Evolutionary conservation across 1,284 basidiomycete species (phyloP), one percentile per base, ranked within the genome.

Genomic region (Cystobasidium pallidum): DNA sequence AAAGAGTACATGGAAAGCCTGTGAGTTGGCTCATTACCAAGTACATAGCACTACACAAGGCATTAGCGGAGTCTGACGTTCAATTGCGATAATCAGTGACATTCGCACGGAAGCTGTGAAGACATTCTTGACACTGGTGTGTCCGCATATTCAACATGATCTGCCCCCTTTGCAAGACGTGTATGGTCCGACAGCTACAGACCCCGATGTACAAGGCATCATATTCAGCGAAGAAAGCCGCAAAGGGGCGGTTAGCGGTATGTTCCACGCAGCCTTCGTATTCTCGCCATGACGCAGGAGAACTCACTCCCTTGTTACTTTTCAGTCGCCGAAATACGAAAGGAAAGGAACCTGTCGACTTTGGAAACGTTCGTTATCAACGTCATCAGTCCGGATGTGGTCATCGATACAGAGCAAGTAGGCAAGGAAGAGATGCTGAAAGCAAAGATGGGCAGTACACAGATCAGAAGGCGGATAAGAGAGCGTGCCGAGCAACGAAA

Each of bases 121-220:
- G 10, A 78, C 81, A 0, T 95, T 95, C 79, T 83, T 94, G 45
- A 79, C 80, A 30, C 83, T 88, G 63, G 88, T 93, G 11, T 70
- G 43, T 39, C 72, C 58, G 6, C 36, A 30, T 26, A 30, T 73
- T 10, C 62, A 49, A 24, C 45, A 70, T 13, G 64, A 68, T 21
- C 36, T 57, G 7, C 52, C 70, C 28, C 21, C 55, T 1, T 47
- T 66, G 11, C 68, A 79, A 59, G 93, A 97, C 78, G 88, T 94
- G 0, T 92, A 88, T 76, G 94, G 94, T 0, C 94, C 94, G 3
- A 95, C 94, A 0, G 89, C 85, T 1, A 87, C 85, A 83, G 92
- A 96, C 78, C 85, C 88, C 0, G 85, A 93, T 77, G 87, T 96
- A 21, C 89, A 94, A 76, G 92, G 87, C 2, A 82, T 97, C 13